Evolutionary conservation across 2,329 filamentous ascomycete species (phyloP).

Genomic region (Nemania sp.): DNA sequence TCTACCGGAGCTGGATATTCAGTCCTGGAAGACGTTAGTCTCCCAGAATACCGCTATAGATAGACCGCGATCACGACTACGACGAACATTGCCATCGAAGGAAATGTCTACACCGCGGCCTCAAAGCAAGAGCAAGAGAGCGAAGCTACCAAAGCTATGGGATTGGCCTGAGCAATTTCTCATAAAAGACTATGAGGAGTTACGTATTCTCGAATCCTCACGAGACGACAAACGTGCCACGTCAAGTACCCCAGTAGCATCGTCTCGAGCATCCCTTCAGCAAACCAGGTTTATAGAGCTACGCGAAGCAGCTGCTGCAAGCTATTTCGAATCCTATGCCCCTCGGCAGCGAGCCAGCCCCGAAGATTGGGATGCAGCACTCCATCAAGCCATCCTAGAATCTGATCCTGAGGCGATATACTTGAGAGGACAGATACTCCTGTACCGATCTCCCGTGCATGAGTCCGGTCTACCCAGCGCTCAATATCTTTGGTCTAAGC

Average conservation of each 20-base stretch:
- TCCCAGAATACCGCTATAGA: neutral
- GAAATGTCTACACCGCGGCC: constrained; percentile 15
- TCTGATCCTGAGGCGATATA: constrained; percentile 35
- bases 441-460: constrained; percentile 16
- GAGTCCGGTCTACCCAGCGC: neutral
- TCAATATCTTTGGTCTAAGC: constrained; percentile 18
- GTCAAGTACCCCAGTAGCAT: constrained; percentile 39
- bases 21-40: constrained; percentile 10
- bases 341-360: constrained; percentile 33
- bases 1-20: constrained; percentile 10
- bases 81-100: constrained; percentile 1
- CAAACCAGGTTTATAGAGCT: no score
- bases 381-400: constrained; percentile 42
- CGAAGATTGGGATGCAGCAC: constrained; percentile 40
- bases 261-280: no score
- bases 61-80: constrained; percentile 1
- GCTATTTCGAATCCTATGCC: no score
- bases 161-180: neutral
- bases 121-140: neutral
- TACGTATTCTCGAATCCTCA: constrained; percentile 40
- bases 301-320: no score
- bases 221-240: constrained; percentile 41
- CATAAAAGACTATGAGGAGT: neutral
- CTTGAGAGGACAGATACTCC: constrained; percentile 28
- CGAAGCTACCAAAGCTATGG: constrained; percentile 1